A percentile compares a stretch with the other conserved stretches of the same genome.
These are phyloP conservation scores for Metschnikowia arizonensis DNA, from an alignment of 805 yeast genomes.

Conservation along the genomic window DNA sequence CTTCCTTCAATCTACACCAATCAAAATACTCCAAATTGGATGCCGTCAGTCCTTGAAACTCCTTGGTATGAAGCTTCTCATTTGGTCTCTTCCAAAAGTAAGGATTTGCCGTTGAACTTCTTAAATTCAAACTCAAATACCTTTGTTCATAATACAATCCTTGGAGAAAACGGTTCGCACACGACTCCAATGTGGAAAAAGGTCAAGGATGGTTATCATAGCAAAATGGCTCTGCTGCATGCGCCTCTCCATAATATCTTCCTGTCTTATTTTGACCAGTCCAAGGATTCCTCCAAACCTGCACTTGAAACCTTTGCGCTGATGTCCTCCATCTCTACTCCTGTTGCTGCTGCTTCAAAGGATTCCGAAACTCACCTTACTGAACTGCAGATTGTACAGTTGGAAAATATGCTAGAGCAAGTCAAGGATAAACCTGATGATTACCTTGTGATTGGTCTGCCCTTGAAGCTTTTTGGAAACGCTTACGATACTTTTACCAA, in stretches of 20 bases:
- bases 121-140: slow-evolving; percentile 24
- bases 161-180: slow-evolving; percentile 10
- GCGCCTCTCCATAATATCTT: slow-evolving; percentile 32
- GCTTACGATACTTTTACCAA: slow-evolving; percentile 42
- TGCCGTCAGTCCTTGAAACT: slow-evolving; percentile 37
- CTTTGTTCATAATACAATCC: slow-evolving; percentile 28
- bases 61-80: slow-evolving; percentile 28
- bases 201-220: slow-evolving; percentile 27
- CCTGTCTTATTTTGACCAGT: slow-evolving; percentile 20
- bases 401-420: slow-evolving; percentile 24
- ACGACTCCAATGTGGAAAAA: slow-evolving; percentile 31
- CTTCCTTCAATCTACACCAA: too few species aligned
- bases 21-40: slow-evolving; percentile 40
- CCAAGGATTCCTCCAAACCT: neutral
- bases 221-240: slow-evolving; percentile 15
- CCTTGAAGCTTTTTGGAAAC: slow-evolving; percentile 36
- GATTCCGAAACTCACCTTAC: slow-evolving; percentile 15
- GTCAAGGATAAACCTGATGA: slow-evolving; percentile 21
- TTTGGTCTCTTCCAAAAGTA: neutral
- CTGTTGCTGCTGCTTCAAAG: slow-evolving; percentile 24
- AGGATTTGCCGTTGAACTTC: slow-evolving; percentile 15
- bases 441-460: slow-evolving; percentile 28
- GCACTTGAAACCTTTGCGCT: slow-evolving; percentile 17
- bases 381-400: slow-evolving; percentile 20
- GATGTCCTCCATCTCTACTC: slow-evolving; percentile 28